Conservation (phyloP, 441 rosid genomes). For the Populus hybrid region DNA sequence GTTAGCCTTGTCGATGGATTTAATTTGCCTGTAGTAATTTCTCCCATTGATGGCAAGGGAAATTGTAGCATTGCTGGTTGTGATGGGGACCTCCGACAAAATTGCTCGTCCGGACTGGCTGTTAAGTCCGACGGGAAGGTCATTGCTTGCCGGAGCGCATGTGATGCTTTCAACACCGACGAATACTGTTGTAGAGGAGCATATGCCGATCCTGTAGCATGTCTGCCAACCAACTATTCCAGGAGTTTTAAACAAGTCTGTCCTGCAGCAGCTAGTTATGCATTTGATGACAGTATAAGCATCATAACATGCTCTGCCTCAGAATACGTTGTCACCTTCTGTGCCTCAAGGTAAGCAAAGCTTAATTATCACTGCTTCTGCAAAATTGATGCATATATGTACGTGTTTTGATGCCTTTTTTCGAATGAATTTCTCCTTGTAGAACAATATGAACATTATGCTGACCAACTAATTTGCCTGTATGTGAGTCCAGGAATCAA, state of each 20-base stretch:
- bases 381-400: too few species aligned
- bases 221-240: conserved; percentile 53
- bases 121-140: conserved; percentile 35
- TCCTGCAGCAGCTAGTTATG: conserved; percentile 64
- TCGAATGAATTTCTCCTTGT: neutral
- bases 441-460: neutral
- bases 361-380: too few species aligned
- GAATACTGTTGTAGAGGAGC: conserved; percentile 59
- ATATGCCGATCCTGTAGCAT: conserved; percentile 31
- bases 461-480: neutral
- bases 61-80: conserved; percentile 59
- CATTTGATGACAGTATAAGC: conserved; percentile 41
- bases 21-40: conserved; percentile 45
- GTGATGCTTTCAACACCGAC: conserved; percentile 45
- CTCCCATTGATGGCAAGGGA: conserved; percentile 42
- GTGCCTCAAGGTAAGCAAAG: conserved; percentile 45
- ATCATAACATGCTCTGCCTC: conserved; percentile 48
- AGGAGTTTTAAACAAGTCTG: conserved; percentile 51
- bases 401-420: neutral
- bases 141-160: conserved; percentile 58
- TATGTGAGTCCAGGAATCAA: conserved; percentile 38
- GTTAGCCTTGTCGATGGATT: conserved; percentile 68
- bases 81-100: conserved; percentile 46
- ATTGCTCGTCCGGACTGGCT: conserved; percentile 43
- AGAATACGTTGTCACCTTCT: conserved; percentile 50